Percentiles rank a stretch among this genome's conserved stretches.
Evolutionary conservation across 2,329 filamentous ascomycete species (phyloP).

Genomic region (Colletotrichum gloeosporioides): DNA sequence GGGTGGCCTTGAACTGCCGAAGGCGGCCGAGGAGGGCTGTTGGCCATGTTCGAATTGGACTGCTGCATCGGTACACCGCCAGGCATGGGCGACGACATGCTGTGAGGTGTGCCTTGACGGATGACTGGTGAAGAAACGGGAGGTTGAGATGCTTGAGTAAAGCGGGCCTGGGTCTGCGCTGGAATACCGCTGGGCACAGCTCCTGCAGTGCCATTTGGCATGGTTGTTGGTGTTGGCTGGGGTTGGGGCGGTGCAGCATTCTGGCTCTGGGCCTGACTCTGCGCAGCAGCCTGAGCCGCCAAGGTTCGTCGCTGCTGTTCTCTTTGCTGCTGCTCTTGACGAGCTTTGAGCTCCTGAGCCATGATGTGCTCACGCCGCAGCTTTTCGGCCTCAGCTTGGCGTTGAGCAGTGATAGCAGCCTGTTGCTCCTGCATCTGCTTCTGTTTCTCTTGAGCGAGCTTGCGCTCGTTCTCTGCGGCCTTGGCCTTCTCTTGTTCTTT

Average conservation of each 20-base stretch:
- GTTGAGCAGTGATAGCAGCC: constrained; percentile 43
- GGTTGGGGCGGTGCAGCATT: constrained; percentile 29
- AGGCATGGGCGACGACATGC: constrained; percentile 71
- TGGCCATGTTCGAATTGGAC: constrained; percentile 71
- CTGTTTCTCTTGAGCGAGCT: constrained; percentile 51
- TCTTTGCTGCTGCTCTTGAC: constrained; percentile 38
- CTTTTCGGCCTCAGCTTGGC: constrained; percentile 52
- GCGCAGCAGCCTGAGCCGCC: constrained; percentile 35
- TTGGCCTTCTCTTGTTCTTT: constrained; percentile 77
- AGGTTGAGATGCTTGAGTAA: constrained; percentile 65
- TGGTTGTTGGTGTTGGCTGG: constrained; percentile 38
- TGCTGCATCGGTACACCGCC: constrained; percentile 67
- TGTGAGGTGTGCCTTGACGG: constrained; percentile 68
- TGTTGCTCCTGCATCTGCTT: constrained; percentile 53
- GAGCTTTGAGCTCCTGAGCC: constrained; percentile 25
- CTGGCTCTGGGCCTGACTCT: constrained; percentile 28
- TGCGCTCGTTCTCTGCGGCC: constrained; percentile 64
- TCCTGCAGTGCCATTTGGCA: constrained; percentile 42
- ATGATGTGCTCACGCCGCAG: constrained; percentile 40
- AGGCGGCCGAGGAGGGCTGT: constrained; percentile 69
- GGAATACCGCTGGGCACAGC: constrained; percentile 44
- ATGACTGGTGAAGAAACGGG: constrained; percentile 72
- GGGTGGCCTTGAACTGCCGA: constrained; percentile 67
- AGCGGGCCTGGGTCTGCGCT: constrained; percentile 50
- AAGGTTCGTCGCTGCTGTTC: constrained; percentile 39